Evolutionary conservation across 2,329 filamentous ascomycete genomes (phyloP), one percentile per base, ranked within the genome.

Genomic region (Didymella exigua): DNA sequence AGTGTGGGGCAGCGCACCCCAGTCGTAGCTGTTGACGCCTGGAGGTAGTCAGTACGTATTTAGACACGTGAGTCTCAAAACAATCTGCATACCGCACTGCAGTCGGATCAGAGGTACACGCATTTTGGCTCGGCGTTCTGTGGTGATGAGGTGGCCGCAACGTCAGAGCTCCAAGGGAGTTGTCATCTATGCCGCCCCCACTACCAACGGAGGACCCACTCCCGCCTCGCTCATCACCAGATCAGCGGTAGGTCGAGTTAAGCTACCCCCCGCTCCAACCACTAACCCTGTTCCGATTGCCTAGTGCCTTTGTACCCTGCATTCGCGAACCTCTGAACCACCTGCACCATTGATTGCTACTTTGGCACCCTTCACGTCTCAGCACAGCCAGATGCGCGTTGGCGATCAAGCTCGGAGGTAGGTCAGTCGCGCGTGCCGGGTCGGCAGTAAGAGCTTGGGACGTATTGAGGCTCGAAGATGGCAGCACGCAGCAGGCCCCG

Each of bases 11-110:
- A 56, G 42, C 79, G 64, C 77, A 87, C 86, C 95, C 95, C 95
- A 99, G 80, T 97, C 95, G 75, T 99, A 99, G 77, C 93, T 97
- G 78, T 98, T 98, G 72, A 96, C 91, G 71, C 93, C 95, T 89
- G 59, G n/a, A 56, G 49, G n/a, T 53, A 64, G 62, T 70, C 64
- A 70, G 66, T 54, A 50, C 41, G 2, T 10, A 23, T 29, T 2
- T 6, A 29, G n/a, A 26, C 14, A 5, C 5, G 16, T 36, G 10
- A 66, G 9, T 7, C 23, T 24, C 75, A 31, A 19, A 18, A 16
- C 5, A 16, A 16, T 19, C 16, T 18, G 30, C 60, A 58, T 75
- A 88, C 85, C 85, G 79, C 90, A 93, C 76, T 90, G 87, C 63
- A 98, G 86, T 66, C 91, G 87, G 74, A 96, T 83, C 48, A 98